These are phyloP conservation scores for Grammothele lineata DNA, from an alignment of 768 basidiomycete genomes.

Conservation along the genomic window DNA sequence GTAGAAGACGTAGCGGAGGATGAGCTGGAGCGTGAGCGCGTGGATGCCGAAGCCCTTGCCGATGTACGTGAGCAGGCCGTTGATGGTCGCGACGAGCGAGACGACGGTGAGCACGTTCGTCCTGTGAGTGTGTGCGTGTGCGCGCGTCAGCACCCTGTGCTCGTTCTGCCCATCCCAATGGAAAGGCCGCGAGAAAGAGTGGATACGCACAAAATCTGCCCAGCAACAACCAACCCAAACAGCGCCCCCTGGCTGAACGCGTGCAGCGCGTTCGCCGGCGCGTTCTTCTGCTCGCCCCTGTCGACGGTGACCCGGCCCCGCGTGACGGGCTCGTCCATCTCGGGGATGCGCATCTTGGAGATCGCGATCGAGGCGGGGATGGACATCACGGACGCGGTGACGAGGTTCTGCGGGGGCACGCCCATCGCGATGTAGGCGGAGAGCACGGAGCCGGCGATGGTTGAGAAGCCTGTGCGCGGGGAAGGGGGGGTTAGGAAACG, in stretches of 20 bases:
- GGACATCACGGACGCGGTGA: slow-evolving; percentile 91
- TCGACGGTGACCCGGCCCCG: slow-evolving; percentile 78
- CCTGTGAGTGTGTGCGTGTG: slow-evolving; percentile 32
- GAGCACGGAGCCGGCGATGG: slow-evolving; percentile 88
- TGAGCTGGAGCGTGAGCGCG: slow-evolving; percentile 75
- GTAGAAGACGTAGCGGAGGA: slow-evolving; percentile 86
- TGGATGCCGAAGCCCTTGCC: slow-evolving; percentile 83
- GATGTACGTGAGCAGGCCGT: slow-evolving; percentile 86
- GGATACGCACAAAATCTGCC: slow-evolving; percentile 80
- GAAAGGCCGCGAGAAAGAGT: neutral
- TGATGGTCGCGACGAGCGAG: slow-evolving; percentile 75
- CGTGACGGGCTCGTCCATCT: slow-evolving; percentile 81
- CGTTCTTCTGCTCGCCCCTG: slow-evolving; percentile 59
- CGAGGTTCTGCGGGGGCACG: slow-evolving; percentile 72
- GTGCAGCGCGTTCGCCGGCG: slow-evolving; percentile 77
- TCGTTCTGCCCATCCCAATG: no score
- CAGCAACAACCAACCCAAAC: slow-evolving; percentile 83
- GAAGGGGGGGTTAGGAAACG: neutral
- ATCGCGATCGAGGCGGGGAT: slow-evolving; percentile 94
- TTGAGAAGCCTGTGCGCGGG: slow-evolving; percentile 61
- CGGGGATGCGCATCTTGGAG: slow-evolving; percentile 82
- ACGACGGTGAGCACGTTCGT: slow-evolving; percentile 84
- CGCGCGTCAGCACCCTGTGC: neutral
- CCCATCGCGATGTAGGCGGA: slow-evolving; percentile 78
- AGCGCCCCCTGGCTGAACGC: slow-evolving; percentile 84